Conservation (phyloP, 495 filamentous ascomycete genomes). For the Aspergillus steynii region DNA sequence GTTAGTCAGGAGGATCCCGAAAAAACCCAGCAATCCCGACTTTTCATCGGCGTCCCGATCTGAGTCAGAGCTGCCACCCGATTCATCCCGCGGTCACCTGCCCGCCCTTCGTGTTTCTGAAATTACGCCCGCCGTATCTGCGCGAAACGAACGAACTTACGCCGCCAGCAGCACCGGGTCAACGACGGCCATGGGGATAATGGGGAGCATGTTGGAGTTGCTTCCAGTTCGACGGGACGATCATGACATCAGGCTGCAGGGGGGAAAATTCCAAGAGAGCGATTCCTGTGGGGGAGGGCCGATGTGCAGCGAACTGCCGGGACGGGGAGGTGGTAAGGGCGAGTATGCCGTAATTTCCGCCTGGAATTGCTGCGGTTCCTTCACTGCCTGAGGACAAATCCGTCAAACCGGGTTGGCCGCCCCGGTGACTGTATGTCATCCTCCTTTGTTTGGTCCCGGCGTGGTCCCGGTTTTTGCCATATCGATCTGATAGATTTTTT, state of each 20-base stretch:
- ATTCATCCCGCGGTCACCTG: constrained; percentile 36
- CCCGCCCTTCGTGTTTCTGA: background rate
- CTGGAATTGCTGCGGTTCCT: too few relatives aligned
- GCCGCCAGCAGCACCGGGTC: background rate
- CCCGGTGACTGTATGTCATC: background rate
- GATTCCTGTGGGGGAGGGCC: background rate
- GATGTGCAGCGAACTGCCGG: background rate
- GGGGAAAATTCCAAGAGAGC: background rate
- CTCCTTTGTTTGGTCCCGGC: constrained; percentile 3
- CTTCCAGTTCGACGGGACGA: constrained; percentile 23
- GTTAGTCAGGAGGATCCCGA: too few relatives aligned
- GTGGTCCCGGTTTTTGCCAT: constrained; percentile 9
- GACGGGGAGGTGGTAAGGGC: background rate
- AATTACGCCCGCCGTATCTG: background rate
- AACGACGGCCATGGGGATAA: constrained; percentile 20
- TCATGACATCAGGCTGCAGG: background rate
- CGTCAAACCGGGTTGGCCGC: background rate
- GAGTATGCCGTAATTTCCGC: background rate
- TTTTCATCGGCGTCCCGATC: constrained; percentile 14
- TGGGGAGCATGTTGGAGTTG: constrained; percentile 24
- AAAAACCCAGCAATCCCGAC: background rate
- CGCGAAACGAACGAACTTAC: constrained; percentile 1
- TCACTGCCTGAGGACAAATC: background rate
- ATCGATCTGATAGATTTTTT: background rate
- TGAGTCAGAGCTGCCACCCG: background rate